Evolutionary conservation across 345 rosid genomes (phyloP), one percentile per base, ranked within the genome.

Genomic region (Conringia planisiliqua): DNA sequence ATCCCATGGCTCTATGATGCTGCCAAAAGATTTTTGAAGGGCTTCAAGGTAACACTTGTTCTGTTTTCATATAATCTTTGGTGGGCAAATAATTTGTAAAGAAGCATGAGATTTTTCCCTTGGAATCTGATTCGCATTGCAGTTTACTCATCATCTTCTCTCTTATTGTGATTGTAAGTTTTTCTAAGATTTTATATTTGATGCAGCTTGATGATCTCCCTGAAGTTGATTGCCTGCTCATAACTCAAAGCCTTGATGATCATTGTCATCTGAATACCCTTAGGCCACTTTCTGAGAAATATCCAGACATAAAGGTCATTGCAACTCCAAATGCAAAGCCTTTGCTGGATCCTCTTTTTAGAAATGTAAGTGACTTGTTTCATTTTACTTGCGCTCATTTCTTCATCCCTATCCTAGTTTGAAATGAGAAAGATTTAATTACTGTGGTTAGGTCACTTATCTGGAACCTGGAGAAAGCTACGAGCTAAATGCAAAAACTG

Each of bases 161-260:
- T 32, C 40, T 52, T 50, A 14, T 58, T 58, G 32, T 43, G 71
- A 7, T 44, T 43, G 12, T 38, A 70, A 46, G 54, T 47, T 47
- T 47, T 47, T 30, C 7, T 26, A 36, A 70, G 58, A 55, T 26
- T 46, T 5, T 43, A 14, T 77, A 52, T 59, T 17, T 27, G 30
- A 46, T 85, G 85, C 90, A 94, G 98, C 95, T 94, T 66, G 83
- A 82, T 78, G 92, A 91, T 83, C 86, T 91, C 81, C 95, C 90
- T 75, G 75, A 81, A 75, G 65, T 90, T 69, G 96, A 94, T 78
- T 88, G 86, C 70, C 66, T 94, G n/a, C 81, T 91, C 79, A 91
- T 94, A 30, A 90, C 95, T 11, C 97, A 94, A 86, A 91, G 97
- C 84, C 96, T 90, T 51, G 97, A 94, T 78, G 97, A 94, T 68